phyloP scores from a whole-genome alignment of 169 alveolate genomes.

The Cryptosporidium bovis region DNA sequence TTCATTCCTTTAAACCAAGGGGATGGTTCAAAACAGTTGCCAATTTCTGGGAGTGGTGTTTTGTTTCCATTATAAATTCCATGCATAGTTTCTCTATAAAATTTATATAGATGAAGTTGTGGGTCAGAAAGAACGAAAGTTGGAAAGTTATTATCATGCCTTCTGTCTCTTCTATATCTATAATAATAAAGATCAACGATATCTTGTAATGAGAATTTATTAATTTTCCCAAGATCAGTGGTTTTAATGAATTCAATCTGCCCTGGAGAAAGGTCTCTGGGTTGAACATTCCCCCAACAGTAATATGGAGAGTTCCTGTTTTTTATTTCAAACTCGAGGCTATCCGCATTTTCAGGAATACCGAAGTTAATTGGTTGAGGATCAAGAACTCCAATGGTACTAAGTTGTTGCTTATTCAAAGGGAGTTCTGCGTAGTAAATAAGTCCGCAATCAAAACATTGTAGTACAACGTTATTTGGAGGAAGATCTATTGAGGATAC shows the following conservation, averaged over 20 bases:
- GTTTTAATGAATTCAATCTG: conserved; percentile 59
- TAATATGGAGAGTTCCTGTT: conserved; percentile 64
- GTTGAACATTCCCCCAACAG: conserved; percentile 71
- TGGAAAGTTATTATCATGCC: conserved; percentile 49
- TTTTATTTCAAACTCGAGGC: conserved; percentile 6
- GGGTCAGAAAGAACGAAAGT: conserved; percentile 45
- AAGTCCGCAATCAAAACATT: conserved; percentile 59
- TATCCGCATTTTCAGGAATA: conserved; percentile 6
- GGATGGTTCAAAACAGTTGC: conserved; percentile 29
- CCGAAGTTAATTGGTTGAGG: conserved; percentile 58
- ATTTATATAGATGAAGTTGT: conserved; percentile 55
- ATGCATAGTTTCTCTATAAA: conserved; percentile 68
- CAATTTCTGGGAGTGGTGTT: conserved; percentile 69
- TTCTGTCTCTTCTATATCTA: conserved; percentile 69
- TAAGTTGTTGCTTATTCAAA: conserved; percentile 54
- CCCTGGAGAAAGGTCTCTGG: conserved; percentile 64
- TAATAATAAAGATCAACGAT: conserved; percentile 53
- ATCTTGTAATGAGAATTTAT: conserved; percentile 45
- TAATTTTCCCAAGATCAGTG: conserved; percentile 19
- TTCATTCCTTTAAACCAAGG: conserved; percentile 25
- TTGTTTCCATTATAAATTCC: conserved; percentile 62
- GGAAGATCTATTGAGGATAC: conserved; percentile 63
- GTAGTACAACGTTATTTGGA: conserved; percentile 55
- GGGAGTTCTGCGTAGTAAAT: conserved; percentile 52
- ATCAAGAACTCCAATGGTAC: conserved; percentile 54